Percentiles rank a stretch among this genome's conserved stretches.
Evolutionary conservation across 306 rosid species (phyloP).

Genomic region (Prunus dulcis): DNA sequence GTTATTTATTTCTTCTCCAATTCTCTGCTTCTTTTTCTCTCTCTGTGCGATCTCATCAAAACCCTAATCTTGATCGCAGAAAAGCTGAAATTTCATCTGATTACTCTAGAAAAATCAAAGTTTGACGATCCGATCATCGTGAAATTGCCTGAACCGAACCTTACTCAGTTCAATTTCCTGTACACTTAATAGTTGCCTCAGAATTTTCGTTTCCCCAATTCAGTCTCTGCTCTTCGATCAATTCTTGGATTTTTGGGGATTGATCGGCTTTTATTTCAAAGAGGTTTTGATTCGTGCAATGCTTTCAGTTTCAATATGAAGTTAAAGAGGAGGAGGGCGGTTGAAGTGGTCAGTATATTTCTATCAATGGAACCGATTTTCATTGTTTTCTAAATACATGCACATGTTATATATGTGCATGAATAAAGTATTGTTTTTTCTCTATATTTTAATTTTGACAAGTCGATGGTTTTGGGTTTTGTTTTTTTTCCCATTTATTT

Average conservation of each 20-base stretch:
- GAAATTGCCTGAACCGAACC: constrained; percentile 2
- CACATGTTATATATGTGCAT: background rate
- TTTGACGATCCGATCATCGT: constrained; percentile 42
- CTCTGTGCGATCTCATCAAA: constrained; percentile 28
- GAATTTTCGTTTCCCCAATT: constrained; percentile 13
- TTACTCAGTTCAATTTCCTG: constrained; percentile 28
- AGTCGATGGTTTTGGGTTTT: constrained; percentile 6
- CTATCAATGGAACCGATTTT: background rate
- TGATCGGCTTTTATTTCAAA: constrained; percentile 40
- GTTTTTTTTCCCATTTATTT: background rate
- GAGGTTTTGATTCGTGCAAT: constrained; percentile 47
- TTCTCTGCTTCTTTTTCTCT: constrained; percentile 23
- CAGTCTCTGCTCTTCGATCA: constrained; percentile 39
- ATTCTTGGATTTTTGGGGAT: constrained; percentile 34
- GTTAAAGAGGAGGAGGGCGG: constrained; percentile 85
- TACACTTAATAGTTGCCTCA: constrained; percentile 10
- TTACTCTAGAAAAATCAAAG: constrained; percentile 18
- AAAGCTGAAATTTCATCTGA: constrained; percentile 3
- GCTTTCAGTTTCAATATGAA: constrained; percentile 80
- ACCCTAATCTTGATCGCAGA: constrained; percentile 26
- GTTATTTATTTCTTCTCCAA: constrained; percentile 42
- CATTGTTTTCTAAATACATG: background rate
- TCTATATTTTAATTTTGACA: background rate
- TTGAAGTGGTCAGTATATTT: constrained; percentile 81
- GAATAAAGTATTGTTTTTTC: background rate